These are phyloP conservation scores for Gypsophila paniculata DNA, from an alignment of 179 eudicot genomes.

Conservation along the genomic window DNA sequence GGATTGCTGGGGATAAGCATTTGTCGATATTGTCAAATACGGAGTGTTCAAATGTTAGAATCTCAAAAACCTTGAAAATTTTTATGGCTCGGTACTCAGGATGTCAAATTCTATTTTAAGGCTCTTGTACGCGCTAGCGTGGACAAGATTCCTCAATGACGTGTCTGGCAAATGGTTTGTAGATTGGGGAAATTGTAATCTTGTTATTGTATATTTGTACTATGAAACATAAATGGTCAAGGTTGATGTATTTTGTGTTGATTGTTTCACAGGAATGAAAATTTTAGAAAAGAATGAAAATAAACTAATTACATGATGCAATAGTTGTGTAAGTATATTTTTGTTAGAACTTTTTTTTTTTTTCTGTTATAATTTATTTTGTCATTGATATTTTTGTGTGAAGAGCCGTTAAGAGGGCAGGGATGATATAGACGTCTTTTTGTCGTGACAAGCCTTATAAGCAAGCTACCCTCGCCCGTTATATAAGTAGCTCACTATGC, in stretches of 20 bases:
- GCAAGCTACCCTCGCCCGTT: too few relatives aligned
- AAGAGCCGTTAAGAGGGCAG: too few relatives aligned
- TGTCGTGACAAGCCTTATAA: too few relatives aligned
- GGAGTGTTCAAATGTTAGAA: conserved; percentile 13
- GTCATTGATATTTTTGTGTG: too few relatives aligned
- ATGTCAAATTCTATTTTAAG: background rate
- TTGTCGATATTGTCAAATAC: background rate
- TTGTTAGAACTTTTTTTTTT: background rate
- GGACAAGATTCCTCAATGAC: background rate
- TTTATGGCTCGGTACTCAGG: conserved; percentile 14
- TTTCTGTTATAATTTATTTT: too few relatives aligned
- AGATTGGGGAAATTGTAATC: conserved; percentile 22
- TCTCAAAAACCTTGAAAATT: conserved; percentile 4
- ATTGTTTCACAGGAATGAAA: background rate
- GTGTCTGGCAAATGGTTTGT: conserved; percentile 15
- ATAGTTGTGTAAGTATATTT: background rate
- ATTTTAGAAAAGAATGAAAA: conserved; percentile 1
- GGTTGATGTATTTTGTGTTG: conserved; percentile 1
- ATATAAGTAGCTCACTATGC: too few relatives aligned
- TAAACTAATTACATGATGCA: background rate
- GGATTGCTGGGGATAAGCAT: conserved; percentile 20
- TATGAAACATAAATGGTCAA: background rate
- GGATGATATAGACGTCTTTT: too few relatives aligned
- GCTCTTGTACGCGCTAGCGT: background rate
- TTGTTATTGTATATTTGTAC: conserved; percentile 13